A percentile compares a stretch with the other conserved stretches of the same genome.
phyloP scores from a whole-genome alignment of 257 asterid genomes.

The Jacaranda mimosifolia region DNA sequence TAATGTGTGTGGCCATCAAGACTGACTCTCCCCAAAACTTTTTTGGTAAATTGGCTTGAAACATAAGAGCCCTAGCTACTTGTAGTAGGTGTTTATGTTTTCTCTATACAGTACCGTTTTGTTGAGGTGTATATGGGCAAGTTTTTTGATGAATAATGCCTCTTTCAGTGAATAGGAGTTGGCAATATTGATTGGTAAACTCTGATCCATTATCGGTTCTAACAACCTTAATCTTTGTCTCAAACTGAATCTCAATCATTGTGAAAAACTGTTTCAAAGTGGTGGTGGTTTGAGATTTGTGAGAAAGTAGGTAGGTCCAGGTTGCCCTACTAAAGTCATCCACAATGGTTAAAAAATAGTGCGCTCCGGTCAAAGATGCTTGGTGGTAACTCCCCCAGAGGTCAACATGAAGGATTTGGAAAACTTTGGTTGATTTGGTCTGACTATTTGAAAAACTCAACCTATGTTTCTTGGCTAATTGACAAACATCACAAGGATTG shows the following conservation, averaged over 20 bases:
- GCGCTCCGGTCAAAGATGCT: background rate
- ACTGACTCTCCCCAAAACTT: background rate
- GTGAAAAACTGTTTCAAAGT: background rate
- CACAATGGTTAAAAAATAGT: background rate
- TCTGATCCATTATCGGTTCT: background rate
- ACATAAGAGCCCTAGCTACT: too few relatives aligned
- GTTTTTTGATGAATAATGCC: background rate
- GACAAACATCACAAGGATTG: too few relatives aligned
- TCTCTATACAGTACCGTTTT: background rate
- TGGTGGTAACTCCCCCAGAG: background rate
- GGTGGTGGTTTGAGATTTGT: background rate
- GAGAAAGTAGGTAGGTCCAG: background rate
- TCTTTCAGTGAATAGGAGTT: background rate
- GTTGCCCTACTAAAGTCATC: background rate
- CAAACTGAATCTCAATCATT: too few relatives aligned
- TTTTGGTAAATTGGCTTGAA: background rate
- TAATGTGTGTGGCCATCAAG: background rate
- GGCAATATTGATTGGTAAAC: background rate
- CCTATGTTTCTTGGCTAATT: too few relatives aligned
- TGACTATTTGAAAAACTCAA: too few relatives aligned
- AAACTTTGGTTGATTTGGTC: too few relatives aligned
- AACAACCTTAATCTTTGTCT: background rate
- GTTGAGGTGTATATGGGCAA: background rate
- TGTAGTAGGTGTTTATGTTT: background rate
- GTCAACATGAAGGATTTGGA: background rate